These are phyloP conservation scores for Rhizopogon sp. DNA, from an alignment of 768 basidiomycete genomes.

Conservation along the genomic window DNA sequence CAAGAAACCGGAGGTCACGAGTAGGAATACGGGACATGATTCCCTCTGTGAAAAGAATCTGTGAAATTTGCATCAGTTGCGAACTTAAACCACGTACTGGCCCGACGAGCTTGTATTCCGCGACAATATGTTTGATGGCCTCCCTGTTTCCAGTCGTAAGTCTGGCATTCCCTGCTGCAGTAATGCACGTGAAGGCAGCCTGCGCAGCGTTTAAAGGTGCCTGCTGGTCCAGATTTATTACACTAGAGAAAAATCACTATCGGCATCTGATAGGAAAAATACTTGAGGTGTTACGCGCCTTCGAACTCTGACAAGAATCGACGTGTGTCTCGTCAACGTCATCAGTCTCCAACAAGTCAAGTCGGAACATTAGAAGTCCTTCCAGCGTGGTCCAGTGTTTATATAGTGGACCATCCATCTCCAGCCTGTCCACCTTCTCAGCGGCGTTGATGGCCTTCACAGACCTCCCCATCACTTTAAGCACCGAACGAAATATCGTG, in stretches of 20 bases:
- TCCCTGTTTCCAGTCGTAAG: constrained; percentile 24
- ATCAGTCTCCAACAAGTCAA: constrained; percentile 5
- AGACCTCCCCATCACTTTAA: constrained; percentile 13
- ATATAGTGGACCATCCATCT: constrained; percentile 12
- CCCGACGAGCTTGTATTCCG: constrained; percentile 21
- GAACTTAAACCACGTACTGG: constrained; percentile 10
- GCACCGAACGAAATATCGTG: constrained; percentile 17
- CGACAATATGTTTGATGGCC: constrained; percentile 20
- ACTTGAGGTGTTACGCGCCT: constrained; percentile 9
- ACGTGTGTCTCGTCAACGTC: constrained; percentile 9
- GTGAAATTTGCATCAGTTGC: background rate
- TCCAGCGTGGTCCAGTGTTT: constrained; percentile 18
- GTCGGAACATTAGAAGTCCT: constrained; percentile 11
- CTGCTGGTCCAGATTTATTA: constrained; percentile 17
- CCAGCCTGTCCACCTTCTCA: constrained; percentile 10
- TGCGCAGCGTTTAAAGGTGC: constrained; percentile 21
- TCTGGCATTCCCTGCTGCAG: constrained; percentile 26
- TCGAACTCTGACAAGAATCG: constrained; percentile 20
- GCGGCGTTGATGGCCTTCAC: constrained; percentile 9
- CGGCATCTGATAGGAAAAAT: background rate
- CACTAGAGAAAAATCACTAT: constrained; percentile 13
- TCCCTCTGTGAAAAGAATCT: constrained; percentile 11
- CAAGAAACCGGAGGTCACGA: constrained; percentile 19
- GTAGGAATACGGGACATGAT: constrained; percentile 15
- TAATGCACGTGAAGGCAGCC: constrained; percentile 26